Evolutionary conservation across 805 yeast species (phyloP), one percentile per base, ranked within the genome.

Genomic region (Spathaspora passalidarum): DNA sequence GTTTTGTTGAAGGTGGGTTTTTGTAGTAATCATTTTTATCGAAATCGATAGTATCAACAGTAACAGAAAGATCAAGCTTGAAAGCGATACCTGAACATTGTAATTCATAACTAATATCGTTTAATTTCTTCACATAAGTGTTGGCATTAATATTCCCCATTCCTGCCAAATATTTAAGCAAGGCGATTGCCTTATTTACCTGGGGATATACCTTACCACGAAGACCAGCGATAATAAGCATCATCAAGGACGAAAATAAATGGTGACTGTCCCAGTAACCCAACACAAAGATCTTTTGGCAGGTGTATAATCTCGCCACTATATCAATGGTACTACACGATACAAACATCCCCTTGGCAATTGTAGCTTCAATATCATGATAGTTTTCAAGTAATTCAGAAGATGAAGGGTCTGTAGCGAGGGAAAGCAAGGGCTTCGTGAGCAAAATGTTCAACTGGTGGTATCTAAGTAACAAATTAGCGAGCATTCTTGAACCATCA

Each of bases 181-280:
- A 51, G 1, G 69, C 69, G 11, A 65, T 53, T 2, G 62, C 70
- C 40, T 52, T 56, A 42, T 53, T 44, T 8, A 62, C 35, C n/a
- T 56, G 59, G 22, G 45, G 39, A 40, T 51, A 56, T 19, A 46
- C 43, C 6, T 46, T 50, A 7, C 60, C 57, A 20, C 51, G 51
- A n/a, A 61, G 47, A 17, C 58, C 50, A 0, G 66, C 59, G 48
- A 68, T 55, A 10, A 67, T 52, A 29, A 67, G 44, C 18, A 63
- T 47, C 17, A 68, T 49, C 19, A 68, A 47, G 1, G 75, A 66
- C 4, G 63, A 55, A 45, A 60, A 70, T 34, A 69, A 50, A 53
- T 70, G 69, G 48, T 66, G 72, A 39, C 66, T 54, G 46, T 71
- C 76, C 71, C 73, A 69, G 45, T 61, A 68, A 2, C 75, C 76